A percentile compares a stretch with the other conserved stretches of the same genome.
Conservation (phyloP, 2,329 filamentous ascomycete genomes). For the Didymella pinodella region DNA sequence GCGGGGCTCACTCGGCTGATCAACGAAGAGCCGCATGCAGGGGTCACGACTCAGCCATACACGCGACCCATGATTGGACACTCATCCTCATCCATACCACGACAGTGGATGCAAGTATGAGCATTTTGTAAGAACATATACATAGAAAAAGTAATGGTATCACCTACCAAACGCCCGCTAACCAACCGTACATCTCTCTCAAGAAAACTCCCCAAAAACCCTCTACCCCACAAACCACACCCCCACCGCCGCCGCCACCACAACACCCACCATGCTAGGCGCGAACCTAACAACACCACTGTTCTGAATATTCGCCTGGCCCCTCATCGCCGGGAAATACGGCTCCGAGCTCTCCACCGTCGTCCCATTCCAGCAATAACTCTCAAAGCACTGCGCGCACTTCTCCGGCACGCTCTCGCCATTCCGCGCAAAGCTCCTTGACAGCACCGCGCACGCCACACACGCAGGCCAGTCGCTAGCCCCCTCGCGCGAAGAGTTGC, state of each 20-base stretch:
- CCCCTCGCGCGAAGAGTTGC: slow-evolving; percentile 76
- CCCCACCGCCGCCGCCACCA: slow-evolving; percentile 29
- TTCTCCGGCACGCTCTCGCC: slow-evolving; percentile 71
- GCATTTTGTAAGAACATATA: neutral
- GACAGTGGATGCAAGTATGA: neutral
- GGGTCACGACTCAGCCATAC: slow-evolving; percentile 1
- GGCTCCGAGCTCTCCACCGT: slow-evolving; percentile 48
- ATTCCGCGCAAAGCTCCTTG: slow-evolving; percentile 76
- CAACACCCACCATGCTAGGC: slow-evolving; percentile 34
- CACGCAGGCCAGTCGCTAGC: slow-evolving; percentile 75
- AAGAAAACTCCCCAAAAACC: no score
- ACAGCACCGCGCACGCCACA: slow-evolving; percentile 85
- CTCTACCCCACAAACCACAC: slow-evolving; percentile 5
- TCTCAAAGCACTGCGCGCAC: slow-evolving; percentile 77
- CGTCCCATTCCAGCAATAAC: slow-evolving; percentile 95
- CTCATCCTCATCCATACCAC: neutral
- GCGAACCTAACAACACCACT: slow-evolving; percentile 35
- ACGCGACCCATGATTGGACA: slow-evolving; percentile 3
- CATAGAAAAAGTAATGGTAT: slow-evolving; percentile 11
- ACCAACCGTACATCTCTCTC: neutral
- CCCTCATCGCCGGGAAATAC: slow-evolving; percentile 39
- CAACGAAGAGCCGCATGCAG: slow-evolving; percentile 18
- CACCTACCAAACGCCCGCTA: slow-evolving; percentile 11
- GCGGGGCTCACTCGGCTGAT: slow-evolving; percentile 10
- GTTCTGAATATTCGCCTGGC: slow-evolving; percentile 17